Percentiles rank a stretch among this genome's conserved stretches.
phyloP scores from a whole-genome alignment of 352 stramenopile genomes.

The Thraustochytrium sp. region DNA sequence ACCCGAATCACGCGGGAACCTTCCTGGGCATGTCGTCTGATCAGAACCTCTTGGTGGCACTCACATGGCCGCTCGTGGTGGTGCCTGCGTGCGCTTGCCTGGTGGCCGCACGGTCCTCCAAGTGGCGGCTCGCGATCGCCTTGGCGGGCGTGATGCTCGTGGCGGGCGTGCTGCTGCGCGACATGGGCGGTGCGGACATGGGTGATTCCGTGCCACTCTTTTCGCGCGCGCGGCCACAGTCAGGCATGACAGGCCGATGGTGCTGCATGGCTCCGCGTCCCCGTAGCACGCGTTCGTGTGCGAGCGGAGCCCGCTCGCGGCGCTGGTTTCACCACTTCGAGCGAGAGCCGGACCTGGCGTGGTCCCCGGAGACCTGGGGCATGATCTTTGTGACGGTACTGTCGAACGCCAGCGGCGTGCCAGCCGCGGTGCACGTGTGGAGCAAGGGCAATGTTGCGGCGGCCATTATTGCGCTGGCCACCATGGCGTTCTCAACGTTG shows the following conservation, averaged over 20 bases:
- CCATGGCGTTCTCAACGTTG: not conserved
- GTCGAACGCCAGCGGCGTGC: constrained; percentile 2
- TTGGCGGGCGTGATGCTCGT: not conserved
- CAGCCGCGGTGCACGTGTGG: not conserved
- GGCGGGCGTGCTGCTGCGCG: not conserved
- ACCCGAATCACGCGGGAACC: no score
- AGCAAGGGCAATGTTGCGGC: not conserved
- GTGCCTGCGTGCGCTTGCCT: not conserved
- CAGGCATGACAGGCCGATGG: not conserved
- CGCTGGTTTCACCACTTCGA: constrained; percentile 31
- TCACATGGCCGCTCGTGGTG: not conserved
- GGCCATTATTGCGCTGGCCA: not conserved
- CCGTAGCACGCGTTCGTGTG: not conserved
- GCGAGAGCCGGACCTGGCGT: not conserved
- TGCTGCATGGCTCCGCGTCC: constrained; percentile 3
- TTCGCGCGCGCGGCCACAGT: not conserved
- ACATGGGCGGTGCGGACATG: not conserved
- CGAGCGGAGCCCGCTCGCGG: not conserved
- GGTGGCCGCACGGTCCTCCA: not conserved
- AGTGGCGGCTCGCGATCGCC: not conserved
- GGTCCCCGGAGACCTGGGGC: not conserved
- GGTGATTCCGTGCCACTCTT: not conserved
- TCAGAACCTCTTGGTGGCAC: not conserved
- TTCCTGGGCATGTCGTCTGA: not conserved
- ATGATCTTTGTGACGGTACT: constrained; percentile 14